Conservation (phyloP, 495 filamentous ascomycete species). For the Staphylotrichum tortipilum region DNA sequence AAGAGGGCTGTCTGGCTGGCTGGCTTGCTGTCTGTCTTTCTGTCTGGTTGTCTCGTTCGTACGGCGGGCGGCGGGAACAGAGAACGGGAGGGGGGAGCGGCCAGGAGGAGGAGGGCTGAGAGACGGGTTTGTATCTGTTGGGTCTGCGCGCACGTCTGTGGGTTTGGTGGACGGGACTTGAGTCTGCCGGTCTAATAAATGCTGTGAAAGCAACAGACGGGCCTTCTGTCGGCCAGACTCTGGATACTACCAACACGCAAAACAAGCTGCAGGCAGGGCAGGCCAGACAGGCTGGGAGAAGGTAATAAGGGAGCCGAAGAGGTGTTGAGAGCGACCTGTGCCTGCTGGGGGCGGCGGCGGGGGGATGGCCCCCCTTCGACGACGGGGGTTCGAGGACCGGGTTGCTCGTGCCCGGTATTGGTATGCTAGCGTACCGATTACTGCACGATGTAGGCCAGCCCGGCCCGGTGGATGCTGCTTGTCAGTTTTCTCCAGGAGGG, state of each 20-base stretch:
- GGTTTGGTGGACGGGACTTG: slow-evolving; percentile 10
- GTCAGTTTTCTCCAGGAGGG: slow-evolving; percentile 11
- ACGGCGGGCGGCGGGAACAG: not conserved
- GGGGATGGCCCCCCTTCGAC: not conserved
- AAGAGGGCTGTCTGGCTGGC: slow-evolving; percentile 2
- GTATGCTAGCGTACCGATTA: slow-evolving; percentile 4
- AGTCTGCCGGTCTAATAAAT: slow-evolving; percentile 10
- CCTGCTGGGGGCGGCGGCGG: too few species aligned
- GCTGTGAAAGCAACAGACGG: slow-evolving; percentile 15
- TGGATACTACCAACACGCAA: slow-evolving; percentile 10
- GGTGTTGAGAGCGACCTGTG: not conserved
- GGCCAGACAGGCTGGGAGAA: too few species aligned
- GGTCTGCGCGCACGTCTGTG: too few species aligned
- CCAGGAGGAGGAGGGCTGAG: slow-evolving; percentile 5
- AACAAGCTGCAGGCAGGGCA: slow-evolving; percentile 1
- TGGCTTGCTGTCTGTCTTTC: too few species aligned
- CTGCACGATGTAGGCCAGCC: slow-evolving; percentile 10
- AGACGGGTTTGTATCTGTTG: slow-evolving; percentile 6
- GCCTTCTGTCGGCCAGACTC: slow-evolving; percentile 24
- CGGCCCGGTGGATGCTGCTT: slow-evolving; percentile 21
- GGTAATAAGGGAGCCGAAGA: not conserved
- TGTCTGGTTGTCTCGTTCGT: too few species aligned
- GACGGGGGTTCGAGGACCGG: not conserved
- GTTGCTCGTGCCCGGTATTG: slow-evolving; percentile 8
- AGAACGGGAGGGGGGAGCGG: not conserved